phyloP scores from a whole-genome alignment of 257 asterid species.

The Cinchona pubescens region DNA sequence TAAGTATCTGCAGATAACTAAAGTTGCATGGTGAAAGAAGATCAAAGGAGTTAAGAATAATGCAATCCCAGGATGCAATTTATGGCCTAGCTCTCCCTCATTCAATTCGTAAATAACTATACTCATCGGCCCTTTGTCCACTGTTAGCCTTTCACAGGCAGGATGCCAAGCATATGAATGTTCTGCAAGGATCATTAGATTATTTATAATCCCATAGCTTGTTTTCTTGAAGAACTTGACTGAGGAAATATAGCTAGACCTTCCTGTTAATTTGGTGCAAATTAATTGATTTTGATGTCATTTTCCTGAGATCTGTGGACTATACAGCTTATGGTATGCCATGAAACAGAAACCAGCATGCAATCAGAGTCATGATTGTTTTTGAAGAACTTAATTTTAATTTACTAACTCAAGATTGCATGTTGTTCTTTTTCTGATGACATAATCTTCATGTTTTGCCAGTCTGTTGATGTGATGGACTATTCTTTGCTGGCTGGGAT shows the following conservation, averaged over 20 bases:
- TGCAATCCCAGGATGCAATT: neutral
- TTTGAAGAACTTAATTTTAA: neutral
- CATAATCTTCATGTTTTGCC: neutral
- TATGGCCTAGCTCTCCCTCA: neutral
- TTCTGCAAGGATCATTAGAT: neutral
- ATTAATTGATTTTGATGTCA: neutral
- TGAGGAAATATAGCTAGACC: too few relatives aligned
- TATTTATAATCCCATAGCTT: too few relatives aligned
- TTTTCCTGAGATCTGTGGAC: neutral
- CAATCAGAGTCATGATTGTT: neutral
- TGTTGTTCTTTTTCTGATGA: neutral
- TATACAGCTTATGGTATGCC: neutral
- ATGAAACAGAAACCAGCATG: neutral
- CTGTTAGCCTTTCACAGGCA: neutral
- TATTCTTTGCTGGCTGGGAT: constrained; percentile 92
- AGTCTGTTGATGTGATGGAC: constrained; percentile 97
- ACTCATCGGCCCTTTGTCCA: too few relatives aligned
- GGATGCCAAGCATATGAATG: neutral
- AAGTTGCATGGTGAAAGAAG: neutral
- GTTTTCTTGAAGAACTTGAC: neutral
- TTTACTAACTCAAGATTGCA: neutral
- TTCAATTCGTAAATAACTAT: neutral
- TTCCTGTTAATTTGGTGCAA: neutral
- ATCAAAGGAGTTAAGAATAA: neutral
- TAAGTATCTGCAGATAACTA: neutral